Base-by-base conservation (phyloP, 1,139 yeast genomes). In the Yamadazyma taylorii region DNA sequence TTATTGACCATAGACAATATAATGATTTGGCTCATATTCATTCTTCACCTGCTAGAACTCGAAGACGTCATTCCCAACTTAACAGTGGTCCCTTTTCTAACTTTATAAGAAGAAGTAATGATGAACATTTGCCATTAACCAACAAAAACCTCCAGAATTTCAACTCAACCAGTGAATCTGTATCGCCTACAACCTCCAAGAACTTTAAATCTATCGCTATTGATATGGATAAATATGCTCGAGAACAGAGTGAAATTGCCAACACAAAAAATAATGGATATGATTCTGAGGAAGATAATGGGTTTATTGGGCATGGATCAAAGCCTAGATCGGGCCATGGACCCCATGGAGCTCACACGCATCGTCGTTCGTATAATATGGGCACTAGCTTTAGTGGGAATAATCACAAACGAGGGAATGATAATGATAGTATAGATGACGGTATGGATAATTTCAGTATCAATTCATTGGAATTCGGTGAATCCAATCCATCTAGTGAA, bases 401-500 rank as follows among this genome's bases (percentile, higher is more conserved):
- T 28, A 17, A 25, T 21, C 21, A 32, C 17, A 17, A 17, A 17
- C 21, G 36, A 14, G 28, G 28, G 16, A 31, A 36, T 15, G 31
- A 33, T 17, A 35, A 34, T 22, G 33, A 37, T 13, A 33, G 32
- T 3, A 4, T 19, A 28, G 50, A 40, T n/a, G 39, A 40, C 15
- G 49, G 41, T 13, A 38, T 42, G 9, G 60, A 56, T 24, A 53
- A 48, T 31, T 56, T 48, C 15, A 50, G 52, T 30, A 43, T 62
- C 42, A 56, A 63, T 46, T 57, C 71, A 46, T 45, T 69, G 50
- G 66, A 74, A 54, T 65, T 71, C 50, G 76, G 76, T 3, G 72
- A 68, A 29, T 83, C 90, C 8, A 83, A 84, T 48, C 94, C 94
- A 2, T 73, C 84, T 1, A 78, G 86, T 12, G 78, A 89, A 40